Evolutionary conservation across 2,329 filamentous ascomycete species (phyloP).

Genomic region (Sordariomycetes sp.): DNA sequence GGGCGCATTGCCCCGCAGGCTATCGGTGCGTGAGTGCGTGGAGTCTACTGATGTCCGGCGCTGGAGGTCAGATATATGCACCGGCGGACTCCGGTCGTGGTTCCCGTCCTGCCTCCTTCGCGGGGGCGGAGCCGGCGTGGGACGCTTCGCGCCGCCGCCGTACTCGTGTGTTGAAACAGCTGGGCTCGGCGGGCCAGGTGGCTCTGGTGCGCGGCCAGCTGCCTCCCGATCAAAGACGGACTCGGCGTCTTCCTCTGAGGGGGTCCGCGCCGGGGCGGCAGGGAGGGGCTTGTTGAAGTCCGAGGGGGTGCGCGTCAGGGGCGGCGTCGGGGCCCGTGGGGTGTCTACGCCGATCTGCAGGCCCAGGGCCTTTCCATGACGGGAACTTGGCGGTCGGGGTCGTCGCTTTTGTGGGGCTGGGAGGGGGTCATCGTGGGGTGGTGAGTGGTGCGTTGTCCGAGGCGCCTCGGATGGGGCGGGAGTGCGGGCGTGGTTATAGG

Average conservation of each 20-base stretch:
- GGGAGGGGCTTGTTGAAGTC: slow-evolving; percentile 52
- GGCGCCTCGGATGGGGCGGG: background rate
- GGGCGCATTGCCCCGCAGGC: slow-evolving; percentile 28
- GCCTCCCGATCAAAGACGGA: slow-evolving; percentile 40
- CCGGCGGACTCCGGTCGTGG: slow-evolving; percentile 13
- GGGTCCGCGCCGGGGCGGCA: slow-evolving; percentile 31
- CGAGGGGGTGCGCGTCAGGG: slow-evolving; percentile 13
- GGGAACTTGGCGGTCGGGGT: slow-evolving; percentile 59
- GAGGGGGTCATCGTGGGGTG: slow-evolving; percentile 3
- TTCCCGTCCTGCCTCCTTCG: slow-evolving; percentile 17
- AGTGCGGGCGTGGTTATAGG: background rate
- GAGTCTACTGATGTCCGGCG: slow-evolving; percentile 38
- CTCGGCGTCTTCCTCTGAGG: slow-evolving; percentile 31
- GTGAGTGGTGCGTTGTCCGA: background rate
- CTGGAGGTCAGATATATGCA: slow-evolving; percentile 16
- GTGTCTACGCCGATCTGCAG: slow-evolving; percentile 25
- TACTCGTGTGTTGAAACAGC: slow-evolving; percentile 18
- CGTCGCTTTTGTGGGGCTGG: slow-evolving; percentile 42
- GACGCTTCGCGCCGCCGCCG: slow-evolving; percentile 16
- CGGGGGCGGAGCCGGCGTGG: slow-evolving; percentile 37
- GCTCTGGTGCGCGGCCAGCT: slow-evolving; percentile 36
- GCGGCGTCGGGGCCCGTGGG: background rate
- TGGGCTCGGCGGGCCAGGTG: slow-evolving; percentile 24
- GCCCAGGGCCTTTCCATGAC: slow-evolving; percentile 64
- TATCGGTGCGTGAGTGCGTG: slow-evolving; percentile 29